Conservation (phyloP, 768 basidiomycete species). For the Suillus subluteus region DNA sequence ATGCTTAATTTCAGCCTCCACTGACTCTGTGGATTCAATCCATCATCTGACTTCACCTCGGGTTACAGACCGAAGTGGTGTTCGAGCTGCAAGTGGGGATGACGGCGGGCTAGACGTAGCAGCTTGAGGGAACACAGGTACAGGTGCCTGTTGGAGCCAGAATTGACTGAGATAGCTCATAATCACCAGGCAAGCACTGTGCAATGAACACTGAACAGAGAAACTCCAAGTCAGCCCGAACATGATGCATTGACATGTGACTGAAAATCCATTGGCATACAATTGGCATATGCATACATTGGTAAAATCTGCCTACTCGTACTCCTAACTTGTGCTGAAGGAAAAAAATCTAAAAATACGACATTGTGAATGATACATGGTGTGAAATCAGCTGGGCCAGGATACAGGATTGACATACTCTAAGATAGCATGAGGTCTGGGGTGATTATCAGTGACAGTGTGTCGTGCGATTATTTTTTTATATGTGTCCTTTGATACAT, state of each 20-base stretch:
- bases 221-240: not conserved
- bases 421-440: not conserved
- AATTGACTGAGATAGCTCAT: slow-evolving; percentile 1
- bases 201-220: not conserved
- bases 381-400: not conserved
- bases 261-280: not conserved
- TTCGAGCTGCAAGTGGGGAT: not conserved
- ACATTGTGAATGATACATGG: not conserved
- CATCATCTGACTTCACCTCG: not conserved
- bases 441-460: not conserved
- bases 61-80: not conserved
- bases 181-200: not conserved
- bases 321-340: not conserved
- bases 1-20: not conserved
- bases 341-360: not conserved
- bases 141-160: not conserved
- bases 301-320: not conserved
- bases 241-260: not conserved
- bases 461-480: not conserved
- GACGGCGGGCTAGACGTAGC: not conserved
- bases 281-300: too few species aligned
- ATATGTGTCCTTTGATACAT: not conserved
- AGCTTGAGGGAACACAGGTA: not conserved
- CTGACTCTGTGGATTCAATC: not conserved
- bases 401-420: not conserved